Conservation (phyloP, 1,284 basidiomycete species). For the Ceratobasidium sp. region DNA sequence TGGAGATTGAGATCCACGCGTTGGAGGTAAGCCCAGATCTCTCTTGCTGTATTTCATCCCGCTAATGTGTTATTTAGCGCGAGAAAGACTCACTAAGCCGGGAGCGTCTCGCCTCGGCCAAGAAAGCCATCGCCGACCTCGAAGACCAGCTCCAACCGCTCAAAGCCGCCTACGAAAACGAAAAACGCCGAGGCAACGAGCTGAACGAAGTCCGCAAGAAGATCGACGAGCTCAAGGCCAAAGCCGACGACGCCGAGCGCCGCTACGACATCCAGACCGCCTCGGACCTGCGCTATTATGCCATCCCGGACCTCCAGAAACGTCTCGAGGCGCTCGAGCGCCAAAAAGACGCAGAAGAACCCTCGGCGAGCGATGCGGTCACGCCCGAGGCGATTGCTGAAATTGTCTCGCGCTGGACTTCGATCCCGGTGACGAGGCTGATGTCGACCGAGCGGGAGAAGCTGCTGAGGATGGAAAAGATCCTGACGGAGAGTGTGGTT, state of each 20-base stretch:
- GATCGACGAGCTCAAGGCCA: slow-evolving; percentile 93
- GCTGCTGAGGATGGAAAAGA: slow-evolving; percentile 82
- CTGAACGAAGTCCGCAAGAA: slow-evolving; percentile 83
- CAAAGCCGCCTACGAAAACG: slow-evolving; percentile 89
- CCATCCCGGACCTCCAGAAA: slow-evolving; percentile 90
- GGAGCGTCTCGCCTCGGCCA: slow-evolving; percentile 83
- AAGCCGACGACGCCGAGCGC: slow-evolving; percentile 95
- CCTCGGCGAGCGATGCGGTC: slow-evolving; percentile 75
- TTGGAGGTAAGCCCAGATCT: slow-evolving; percentile 66
- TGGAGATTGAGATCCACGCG: slow-evolving; percentile 97
- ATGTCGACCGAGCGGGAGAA: slow-evolving; percentile 92
- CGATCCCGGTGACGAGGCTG: slow-evolving; percentile 89
- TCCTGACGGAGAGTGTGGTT: slow-evolving; percentile 74
- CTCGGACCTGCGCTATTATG: slow-evolving; percentile 93
- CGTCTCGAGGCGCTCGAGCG: slow-evolving; percentile 78
- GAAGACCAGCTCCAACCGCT: slow-evolving; percentile 93
- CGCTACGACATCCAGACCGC: slow-evolving; percentile 86
- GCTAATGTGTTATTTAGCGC: slow-evolving; percentile 58
- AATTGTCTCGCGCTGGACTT: slow-evolving; percentile 90
- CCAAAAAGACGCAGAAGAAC: slow-evolving; percentile 81
- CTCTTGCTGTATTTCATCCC: not conserved
- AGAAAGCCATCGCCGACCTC: slow-evolving; percentile 86
- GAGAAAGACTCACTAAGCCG: slow-evolving; percentile 94
- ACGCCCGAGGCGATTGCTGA: slow-evolving; percentile 93
- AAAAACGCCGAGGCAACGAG: slow-evolving; percentile 89